These are phyloP conservation scores for Phyllosticta paracitricarpa DNA, from an alignment of 2,329 filamentous ascomycete species.

Conservation along the genomic window DNA sequence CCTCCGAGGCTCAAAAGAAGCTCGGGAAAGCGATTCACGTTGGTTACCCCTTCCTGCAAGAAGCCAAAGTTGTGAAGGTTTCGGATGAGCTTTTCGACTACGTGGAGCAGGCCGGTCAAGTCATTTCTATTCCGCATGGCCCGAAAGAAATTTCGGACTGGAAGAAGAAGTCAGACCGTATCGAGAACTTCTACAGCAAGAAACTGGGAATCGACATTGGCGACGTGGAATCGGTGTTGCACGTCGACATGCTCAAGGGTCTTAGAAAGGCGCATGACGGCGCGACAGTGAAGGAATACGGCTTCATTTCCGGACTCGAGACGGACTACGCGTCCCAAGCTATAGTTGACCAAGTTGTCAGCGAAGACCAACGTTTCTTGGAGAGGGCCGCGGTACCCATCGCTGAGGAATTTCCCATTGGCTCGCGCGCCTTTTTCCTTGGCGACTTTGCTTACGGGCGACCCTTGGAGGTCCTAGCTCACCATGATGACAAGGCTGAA, in stretches of 20 bases:
- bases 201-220: constrained; percentile 81
- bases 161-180: constrained; percentile 70
- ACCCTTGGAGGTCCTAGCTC: constrained; percentile 70
- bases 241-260: constrained; percentile 90
- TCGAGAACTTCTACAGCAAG: constrained; percentile 84
- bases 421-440: constrained; percentile 80
- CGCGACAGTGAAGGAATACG: constrained; percentile 87
- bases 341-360: constrained; percentile 80
- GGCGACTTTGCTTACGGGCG: constrained; percentile 89
- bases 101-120: constrained; percentile 55
- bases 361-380: constrained; percentile 86
- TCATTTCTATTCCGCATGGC: constrained; percentile 60
- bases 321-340: constrained; percentile 86
- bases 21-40: constrained; percentile 81
- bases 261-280: constrained; percentile 84
- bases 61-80: constrained; percentile 80
- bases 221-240: constrained; percentile 75
- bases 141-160: constrained; percentile 72
- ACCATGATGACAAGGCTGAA: constrained; percentile 64
- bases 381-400: constrained; percentile 82
- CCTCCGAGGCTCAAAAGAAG: constrained; percentile 64
- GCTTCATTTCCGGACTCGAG: constrained; percentile 72
- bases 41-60: constrained; percentile 89
- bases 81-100: constrained; percentile 94
- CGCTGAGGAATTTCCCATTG: constrained; percentile 80